Evolutionary conservation across 371 early-diverging fungal species (phyloP).

Genomic region (Catenaria anguillulae): DNA sequence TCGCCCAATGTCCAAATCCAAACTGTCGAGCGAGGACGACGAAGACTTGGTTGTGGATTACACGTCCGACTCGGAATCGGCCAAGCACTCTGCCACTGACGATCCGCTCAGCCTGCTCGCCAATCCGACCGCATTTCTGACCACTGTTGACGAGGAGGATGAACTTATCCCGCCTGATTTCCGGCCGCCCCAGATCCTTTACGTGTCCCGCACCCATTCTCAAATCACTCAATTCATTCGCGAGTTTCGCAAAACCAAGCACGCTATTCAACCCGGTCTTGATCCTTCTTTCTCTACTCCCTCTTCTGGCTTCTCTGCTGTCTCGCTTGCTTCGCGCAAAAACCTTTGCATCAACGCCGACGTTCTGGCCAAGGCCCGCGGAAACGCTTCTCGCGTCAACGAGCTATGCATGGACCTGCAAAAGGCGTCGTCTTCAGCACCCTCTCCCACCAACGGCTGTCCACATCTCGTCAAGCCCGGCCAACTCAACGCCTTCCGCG

Average conservation of each 20-base stretch:
- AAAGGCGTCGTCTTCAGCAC: constrained; percentile 24
- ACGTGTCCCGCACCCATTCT: constrained; percentile 81
- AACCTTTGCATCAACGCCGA: constrained; percentile 63
- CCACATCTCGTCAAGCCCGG: too few species aligned
- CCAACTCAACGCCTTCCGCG: background rate
- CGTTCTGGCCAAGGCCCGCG: constrained; percentile 22
- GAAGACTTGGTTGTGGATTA: too few species aligned
- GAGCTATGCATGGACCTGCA: constrained; percentile 66
- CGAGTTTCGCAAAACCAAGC: constrained; percentile 69
- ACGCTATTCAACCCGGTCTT: constrained; percentile 17
- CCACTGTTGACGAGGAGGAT: constrained; percentile 19
- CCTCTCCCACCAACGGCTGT: too few species aligned
- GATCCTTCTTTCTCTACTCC: too few species aligned
- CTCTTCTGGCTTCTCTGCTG: constrained; percentile 26
- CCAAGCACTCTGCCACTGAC: too few species aligned
- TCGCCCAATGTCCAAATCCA: too few species aligned
- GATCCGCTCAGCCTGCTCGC: too few species aligned
- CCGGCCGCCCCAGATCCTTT: constrained; percentile 38
- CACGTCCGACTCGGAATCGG: too few species aligned
- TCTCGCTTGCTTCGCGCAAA: constrained; percentile 71
- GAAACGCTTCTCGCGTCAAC: constrained; percentile 40
- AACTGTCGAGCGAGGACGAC: too few species aligned
- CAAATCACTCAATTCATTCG: constrained; percentile 82
- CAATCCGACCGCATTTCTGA: too few species aligned
- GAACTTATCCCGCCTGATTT: background rate